These are phyloP conservation scores for Metschnikowia henanensis DNA, from an alignment of 805 yeast genomes.

Conservation along the genomic window DNA sequence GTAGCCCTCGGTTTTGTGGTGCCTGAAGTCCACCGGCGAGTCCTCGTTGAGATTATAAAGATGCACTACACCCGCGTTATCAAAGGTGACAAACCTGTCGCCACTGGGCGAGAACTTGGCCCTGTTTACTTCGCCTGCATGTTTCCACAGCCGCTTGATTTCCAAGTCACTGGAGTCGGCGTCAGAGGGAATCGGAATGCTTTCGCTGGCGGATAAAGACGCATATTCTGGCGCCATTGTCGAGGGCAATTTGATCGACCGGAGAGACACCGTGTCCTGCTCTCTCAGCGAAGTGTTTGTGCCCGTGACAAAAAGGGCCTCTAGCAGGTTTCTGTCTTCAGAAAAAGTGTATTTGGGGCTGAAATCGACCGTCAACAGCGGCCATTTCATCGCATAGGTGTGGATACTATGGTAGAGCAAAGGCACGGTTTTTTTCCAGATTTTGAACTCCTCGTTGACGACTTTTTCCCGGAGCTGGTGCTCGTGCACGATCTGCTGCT, in stretches of 20 bases:
- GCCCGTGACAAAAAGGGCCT: conserved; percentile 46
- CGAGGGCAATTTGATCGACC: conserved; percentile 47
- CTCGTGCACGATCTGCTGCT: conserved; percentile 38
- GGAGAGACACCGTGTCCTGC: conserved; percentile 47
- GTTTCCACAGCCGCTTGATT: conserved; percentile 52
- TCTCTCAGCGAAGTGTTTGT: conserved; percentile 43
- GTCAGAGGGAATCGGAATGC: conserved; percentile 20
- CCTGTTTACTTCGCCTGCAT: conserved; percentile 66
- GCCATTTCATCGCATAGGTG: conserved; percentile 67
- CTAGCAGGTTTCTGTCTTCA: conserved; percentile 27
- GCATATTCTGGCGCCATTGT: conserved; percentile 43
- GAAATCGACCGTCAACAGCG: conserved; percentile 71
- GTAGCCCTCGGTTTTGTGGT: conserved; percentile 66
- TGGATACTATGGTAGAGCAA: conserved; percentile 71
- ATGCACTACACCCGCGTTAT: conserved; percentile 51
- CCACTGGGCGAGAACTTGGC: conserved; percentile 54
- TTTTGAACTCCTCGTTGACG: conserved; percentile 69
- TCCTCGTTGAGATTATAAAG: conserved; percentile 36
- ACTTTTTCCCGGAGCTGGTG: conserved; percentile 61
- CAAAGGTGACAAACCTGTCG: conserved; percentile 53
- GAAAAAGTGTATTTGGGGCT: conserved; percentile 46
- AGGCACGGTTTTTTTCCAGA: conserved; percentile 87
- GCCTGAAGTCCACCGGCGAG: conserved; percentile 37
- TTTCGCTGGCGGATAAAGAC: conserved; percentile 19
- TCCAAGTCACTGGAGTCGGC: conserved; percentile 38